These are phyloP conservation scores for Penicillium taxi DNA, from an alignment of 495 filamentous ascomycete genomes.

Conservation along the genomic window DNA sequence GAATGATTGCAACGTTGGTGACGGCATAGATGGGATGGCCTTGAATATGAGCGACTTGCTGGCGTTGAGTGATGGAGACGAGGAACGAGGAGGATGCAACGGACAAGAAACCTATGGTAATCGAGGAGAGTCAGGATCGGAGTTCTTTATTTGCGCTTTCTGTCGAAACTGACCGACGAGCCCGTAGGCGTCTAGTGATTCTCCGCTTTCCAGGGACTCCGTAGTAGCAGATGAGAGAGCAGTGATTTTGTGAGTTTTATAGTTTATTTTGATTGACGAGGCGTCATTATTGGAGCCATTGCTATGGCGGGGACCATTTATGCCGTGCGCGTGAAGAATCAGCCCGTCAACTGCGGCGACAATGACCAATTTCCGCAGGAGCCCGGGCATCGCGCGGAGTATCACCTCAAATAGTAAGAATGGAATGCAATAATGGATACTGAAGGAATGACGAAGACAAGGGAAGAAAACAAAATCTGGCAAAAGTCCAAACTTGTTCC, in stretches of 20 bases:
- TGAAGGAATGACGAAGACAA: neutral
- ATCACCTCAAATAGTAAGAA: neutral
- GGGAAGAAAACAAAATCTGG: neutral
- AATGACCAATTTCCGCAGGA: conserved; percentile 71
- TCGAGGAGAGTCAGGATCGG: neutral
- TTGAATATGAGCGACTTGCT: conserved; percentile 81
- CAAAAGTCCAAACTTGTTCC: conserved; percentile 7
- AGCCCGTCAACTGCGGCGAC: conserved; percentile 82
- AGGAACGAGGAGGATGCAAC: conserved; percentile 72
- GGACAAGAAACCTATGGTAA: conserved; percentile 54
- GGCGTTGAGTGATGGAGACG: conserved; percentile 69
- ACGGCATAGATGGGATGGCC: conserved; percentile 77
- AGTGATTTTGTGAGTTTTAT: conserved; percentile 56
- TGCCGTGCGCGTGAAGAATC: conserved; percentile 61
- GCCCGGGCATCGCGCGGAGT: conserved; percentile 51
- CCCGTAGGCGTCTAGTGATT: conserved; percentile 67
- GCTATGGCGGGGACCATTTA: conserved; percentile 37
- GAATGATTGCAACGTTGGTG: conserved; percentile 80
- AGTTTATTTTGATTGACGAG: conserved; percentile 59
- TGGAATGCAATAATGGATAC: neutral
- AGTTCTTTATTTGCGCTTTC: neutral
- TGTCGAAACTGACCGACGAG: conserved; percentile 60
- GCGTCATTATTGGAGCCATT: conserved; percentile 28
- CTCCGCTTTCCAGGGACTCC: conserved; percentile 29
- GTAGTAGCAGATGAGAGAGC: conserved; percentile 30